Conservation (phyloP, 2,329 filamentous ascomycete genomes). For the Monosporascus sp. region DNA sequence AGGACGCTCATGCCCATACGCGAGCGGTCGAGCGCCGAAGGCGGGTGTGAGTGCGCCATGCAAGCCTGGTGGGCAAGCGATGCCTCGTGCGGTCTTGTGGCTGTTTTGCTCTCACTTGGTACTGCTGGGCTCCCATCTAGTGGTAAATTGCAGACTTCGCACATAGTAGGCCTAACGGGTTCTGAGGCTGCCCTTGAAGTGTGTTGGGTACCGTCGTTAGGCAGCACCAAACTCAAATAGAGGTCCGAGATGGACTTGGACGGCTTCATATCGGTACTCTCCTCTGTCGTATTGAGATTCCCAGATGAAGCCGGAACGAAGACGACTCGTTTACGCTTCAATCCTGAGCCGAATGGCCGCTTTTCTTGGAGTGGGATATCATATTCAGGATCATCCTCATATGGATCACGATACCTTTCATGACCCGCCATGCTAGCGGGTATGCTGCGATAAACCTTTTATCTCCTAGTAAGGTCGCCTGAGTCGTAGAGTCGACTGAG, state of each 20-base stretch:
- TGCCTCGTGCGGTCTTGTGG: conserved; percentile 43
- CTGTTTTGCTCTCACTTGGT: conserved; percentile 1
- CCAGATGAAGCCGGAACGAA: conserved; percentile 51
- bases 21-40: conserved; percentile 64
- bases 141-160: conserved; percentile 58
- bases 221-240: conserved; percentile 64
- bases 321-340: conserved; percentile 48
- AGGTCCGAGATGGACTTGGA: conserved; percentile 45
- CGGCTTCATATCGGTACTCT: conserved; percentile 16
- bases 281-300: conserved; percentile 23
- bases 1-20: conserved; percentile 66
- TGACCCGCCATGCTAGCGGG: background rate
- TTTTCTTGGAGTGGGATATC: conserved; percentile 49
- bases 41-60: conserved; percentile 63
- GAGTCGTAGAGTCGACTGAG: background rate
- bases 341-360: conserved; percentile 50
- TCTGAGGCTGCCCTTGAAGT: conserved; percentile 6
- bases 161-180: conserved; percentile 29
- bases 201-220: conserved; percentile 25
- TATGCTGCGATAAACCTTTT: background rate
- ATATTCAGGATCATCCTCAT: conserved; percentile 30
- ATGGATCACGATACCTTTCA: conserved; percentile 15
- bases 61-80: conserved; percentile 68
- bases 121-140: conserved; percentile 23
- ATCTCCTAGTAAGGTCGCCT: background rate